Evolutionary conservation across 768 basidiomycete species (phyloP), one percentile per base, ranked within the genome.

Genomic region (Royoungia palumana): DNA sequence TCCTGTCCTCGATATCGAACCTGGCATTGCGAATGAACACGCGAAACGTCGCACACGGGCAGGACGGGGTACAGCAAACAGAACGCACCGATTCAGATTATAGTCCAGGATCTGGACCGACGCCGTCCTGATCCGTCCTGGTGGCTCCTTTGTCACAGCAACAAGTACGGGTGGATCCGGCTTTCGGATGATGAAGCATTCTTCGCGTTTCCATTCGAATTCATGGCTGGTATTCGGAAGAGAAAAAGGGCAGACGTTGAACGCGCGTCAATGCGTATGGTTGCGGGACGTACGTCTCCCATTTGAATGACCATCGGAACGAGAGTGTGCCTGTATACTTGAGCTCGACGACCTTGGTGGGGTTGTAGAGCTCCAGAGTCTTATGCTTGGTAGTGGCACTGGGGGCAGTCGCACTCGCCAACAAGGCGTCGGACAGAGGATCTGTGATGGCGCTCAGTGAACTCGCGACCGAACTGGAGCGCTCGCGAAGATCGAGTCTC

Each of bases 151-250:
- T 3, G 87, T 89, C 24, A 90, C 75, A 0, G 88, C 89, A 12
- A 93, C 84, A 10, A 91, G 77, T 2, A 93, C 89, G 36, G 90
- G 86, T 6, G 90, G 90, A 55, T 93, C 90, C 9, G 89, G 90
- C 62, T 91, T 91, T 19, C 89, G 80, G 36, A 91, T 65, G 66
- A 92, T 80, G 66, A 76, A 91, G 67, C 89, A 91, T 56, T 86
- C 85, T 61, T 90, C 88, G 37, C 85, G 77, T 60, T 81, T 87
- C 89, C 90, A 93, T 60, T 91, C 89, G 53, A 89, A 90, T 36
- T 85, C 81, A 52, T 92, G 85, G 32, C 89, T 92, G 58, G 22
- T 12, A 12, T 28, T 28, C 13, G 28, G 28, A 28, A 32, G 17
- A 22, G 20, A 28, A 39, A 43, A 14, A 9, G 12, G 12, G 40